Evolutionary conservation across 164 flowering plant genomes (phyloP), one percentile per base, ranked within the genome.

Genomic region (Piper betle): DNA sequence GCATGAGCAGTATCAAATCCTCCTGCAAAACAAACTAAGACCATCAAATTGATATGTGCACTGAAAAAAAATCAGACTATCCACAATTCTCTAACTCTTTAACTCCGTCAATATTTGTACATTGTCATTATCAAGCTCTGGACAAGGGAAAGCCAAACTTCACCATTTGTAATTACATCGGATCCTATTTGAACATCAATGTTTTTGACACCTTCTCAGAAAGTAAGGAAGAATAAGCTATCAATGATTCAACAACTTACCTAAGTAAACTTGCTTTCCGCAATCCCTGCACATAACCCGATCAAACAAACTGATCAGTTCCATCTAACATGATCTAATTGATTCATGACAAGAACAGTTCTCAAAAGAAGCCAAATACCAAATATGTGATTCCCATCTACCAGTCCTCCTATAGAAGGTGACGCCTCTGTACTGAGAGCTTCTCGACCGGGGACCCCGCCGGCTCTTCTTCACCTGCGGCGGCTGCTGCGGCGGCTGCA

Each of bases 311-410:
- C 9, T 52, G n/a, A 50, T 20, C 63, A 42, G 54, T 5, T n/a
- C 40, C 55, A 62, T 0, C 4, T 5, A 25, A 18, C 53, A 8
- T 38, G 18, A 33, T 19, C 18, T 4, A 41, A 41, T 9, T 41
- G 9, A 41, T 41, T 4, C 4, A 56, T 42, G 17, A n/a, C 57
- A 53, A 55, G 33, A 15, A 48, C 16, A 42, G 15, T 20, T 16
- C 37, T 39, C 52, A 33, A 59, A 6, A 50, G 38, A 16, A 10
- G 19, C 9, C 55, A 20, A 17, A 5, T 33, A 66, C 97, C 97
- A 91, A 39, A 91, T 91, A 70, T 91, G 97, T 2, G 97, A 91
- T 66, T 91, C 97, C 95, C 97, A 90, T 66, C 97, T 68, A 17
- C 97, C 92, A 15, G 97, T 88, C 73, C 97, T 68, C 60, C 98